Conservation (phyloP, 208 protist species). For the Phytomonas sp. region DNA sequence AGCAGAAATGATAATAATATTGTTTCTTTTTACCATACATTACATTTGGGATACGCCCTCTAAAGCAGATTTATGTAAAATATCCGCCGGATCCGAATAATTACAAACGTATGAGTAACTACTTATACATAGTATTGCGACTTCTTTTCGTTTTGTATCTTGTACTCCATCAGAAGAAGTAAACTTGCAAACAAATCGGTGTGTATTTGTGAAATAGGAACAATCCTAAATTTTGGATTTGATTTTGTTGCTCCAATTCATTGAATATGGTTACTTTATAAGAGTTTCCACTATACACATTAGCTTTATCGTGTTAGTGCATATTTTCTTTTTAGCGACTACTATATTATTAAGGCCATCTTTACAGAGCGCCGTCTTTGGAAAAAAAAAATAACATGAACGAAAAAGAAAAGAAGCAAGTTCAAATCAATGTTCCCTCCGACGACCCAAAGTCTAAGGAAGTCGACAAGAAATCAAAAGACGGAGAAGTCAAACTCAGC, state of each 20-base stretch:
- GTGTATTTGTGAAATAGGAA: not conserved
- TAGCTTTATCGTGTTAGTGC: not conserved
- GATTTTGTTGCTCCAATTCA: not conserved
- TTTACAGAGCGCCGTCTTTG: not conserved
- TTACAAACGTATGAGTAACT: not conserved
- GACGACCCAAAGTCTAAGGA: slow-evolving; percentile 50
- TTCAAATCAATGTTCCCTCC: slow-evolving; percentile 40
- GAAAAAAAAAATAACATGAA: slow-evolving; percentile 10
- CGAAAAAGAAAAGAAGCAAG: slow-evolving; percentile 28
- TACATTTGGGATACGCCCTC: not conserved
- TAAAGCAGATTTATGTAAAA: slow-evolving; percentile 6
- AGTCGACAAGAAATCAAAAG: slow-evolving; percentile 30
- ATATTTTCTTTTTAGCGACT: slow-evolving; percentile 7
- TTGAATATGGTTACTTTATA: not conserved
- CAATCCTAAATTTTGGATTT: not conserved
- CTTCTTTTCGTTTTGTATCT: not conserved
- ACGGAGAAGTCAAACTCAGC: slow-evolving; percentile 61
- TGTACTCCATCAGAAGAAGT: not conserved
- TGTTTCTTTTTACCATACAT: slow-evolving; percentile 6
- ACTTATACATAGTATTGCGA: not conserved
- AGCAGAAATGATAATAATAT: not conserved
- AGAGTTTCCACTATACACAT: slow-evolving; percentile 1
- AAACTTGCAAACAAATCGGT: slow-evolving; percentile 1
- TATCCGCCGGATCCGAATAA: not conserved
- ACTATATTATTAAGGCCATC: not conserved